Evolutionary conservation across 768 basidiomycete genomes (phyloP), one percentile per base, ranked within the genome.

Genomic region (Tephrocybe sp.): DNA sequence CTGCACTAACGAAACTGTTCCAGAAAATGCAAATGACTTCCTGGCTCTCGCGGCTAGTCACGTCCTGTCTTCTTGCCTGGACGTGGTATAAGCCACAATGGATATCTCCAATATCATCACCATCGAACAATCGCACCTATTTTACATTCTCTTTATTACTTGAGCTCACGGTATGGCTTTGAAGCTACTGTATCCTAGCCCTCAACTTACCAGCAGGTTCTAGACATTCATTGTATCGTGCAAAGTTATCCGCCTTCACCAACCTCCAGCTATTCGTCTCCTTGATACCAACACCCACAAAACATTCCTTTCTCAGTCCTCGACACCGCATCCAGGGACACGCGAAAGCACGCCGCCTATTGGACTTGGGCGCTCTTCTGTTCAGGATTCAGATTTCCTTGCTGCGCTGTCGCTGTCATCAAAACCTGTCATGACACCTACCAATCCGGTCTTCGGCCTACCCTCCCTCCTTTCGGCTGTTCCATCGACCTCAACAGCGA

Each of bases 241-340:
- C 49, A 69, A 75, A 41, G 70, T 80, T 13, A 71, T 92, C 27
- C 80, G 77, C 30, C 63, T 90, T 5, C 84, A 85, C 50, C 82
- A 78, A 15, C 86, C 89, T 1, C 87, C 89, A 9, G 60, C 79
- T 2, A 82, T 92, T 43, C 84, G 86, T 36, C 79, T 92, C 21
- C 75, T 89, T 37, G 78, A 86, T 59, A 77, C 81, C 7, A 74
- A 75, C 40, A 60, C 70, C 11, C 76, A 78, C 51, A 67, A 58
- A 40, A 56, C 71, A 7, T 59, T 72, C 12, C 60, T 68, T 30
- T 77, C 75, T 34, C 66, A 74, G 42, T 74, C 76, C 31, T 63
- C 68, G 13, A 82, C 80, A 7, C 77, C 82, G 8, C 67, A 62
- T 28, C 55, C 60, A 18, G 22, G 34, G 9, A 40, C 32, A 18